Percentiles rank a stretch among this genome's conserved stretches.
Evolutionary conservation across 345 rosid genomes (phyloP).

Genomic region (Eucalyptus marginata): DNA sequence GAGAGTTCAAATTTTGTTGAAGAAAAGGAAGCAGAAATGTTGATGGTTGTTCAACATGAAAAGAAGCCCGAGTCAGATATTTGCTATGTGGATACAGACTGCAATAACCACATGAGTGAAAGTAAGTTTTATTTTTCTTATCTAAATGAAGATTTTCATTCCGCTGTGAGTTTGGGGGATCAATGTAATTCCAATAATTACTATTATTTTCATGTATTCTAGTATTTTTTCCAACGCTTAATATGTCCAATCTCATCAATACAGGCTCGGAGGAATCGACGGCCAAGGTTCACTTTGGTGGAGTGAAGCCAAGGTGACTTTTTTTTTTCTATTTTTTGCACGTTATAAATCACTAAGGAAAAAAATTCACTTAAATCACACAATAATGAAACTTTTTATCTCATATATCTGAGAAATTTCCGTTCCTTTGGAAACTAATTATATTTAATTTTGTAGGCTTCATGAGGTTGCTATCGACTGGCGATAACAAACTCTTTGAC

Average conservation of each 20-base stretch:
- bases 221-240: neutral
- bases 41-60: no score
- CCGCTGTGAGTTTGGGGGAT: no score
- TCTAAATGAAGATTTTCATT: no score
- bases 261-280: neutral
- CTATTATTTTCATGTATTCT: no score
- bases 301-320: neutral
- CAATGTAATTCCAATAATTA: no score
- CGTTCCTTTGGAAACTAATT: neutral
- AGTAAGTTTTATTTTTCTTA: no score
- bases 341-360: neutral
- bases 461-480: neutral
- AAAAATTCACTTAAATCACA: neutral
- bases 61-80: no score
- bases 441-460: neutral
- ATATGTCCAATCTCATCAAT: neutral
- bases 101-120: no score
- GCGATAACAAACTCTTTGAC: neutral
- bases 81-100: accelerated
- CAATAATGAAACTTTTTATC: neutral
- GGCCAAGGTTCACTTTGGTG: neutral
- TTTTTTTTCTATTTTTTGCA: neutral
- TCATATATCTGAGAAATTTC: neutral
- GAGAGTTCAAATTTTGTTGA: neutral
- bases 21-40: neutral